Conservation (phyloP, 2,329 filamentous ascomycete species). For the Sporothrix sp. region DNA sequence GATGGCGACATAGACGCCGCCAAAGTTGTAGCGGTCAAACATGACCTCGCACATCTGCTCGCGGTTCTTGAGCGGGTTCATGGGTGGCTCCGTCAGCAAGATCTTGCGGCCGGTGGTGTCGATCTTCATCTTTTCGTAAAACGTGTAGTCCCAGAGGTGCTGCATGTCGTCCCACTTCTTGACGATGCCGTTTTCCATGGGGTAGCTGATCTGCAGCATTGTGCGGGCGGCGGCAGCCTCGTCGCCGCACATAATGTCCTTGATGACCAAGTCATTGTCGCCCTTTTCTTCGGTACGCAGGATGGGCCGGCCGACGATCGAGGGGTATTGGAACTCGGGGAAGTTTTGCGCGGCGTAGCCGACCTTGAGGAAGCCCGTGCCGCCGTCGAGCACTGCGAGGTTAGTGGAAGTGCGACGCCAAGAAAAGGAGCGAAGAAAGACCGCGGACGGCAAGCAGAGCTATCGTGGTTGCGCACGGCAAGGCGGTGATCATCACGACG, state of each 20-base stretch:
- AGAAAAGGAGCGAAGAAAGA: constrained; percentile 15
- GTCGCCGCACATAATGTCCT: constrained; percentile 99
- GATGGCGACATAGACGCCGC: constrained; percentile 94
- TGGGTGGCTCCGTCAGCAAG: constrained; percentile 62
- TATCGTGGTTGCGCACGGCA: background rate
- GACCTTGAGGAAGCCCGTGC: constrained; percentile 98
- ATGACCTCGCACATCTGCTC: constrained; percentile 99
- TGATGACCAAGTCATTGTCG: constrained; percentile 56
- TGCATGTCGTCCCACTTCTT: constrained; percentile 99
- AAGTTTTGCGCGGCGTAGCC: constrained; percentile 99
- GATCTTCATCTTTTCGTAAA: constrained; percentile 92
- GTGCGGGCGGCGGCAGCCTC: constrained; percentile 91
- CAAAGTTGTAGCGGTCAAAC: constrained; percentile 95
- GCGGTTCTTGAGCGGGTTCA: constrained; percentile 94
- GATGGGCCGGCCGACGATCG: constrained; percentile 95
- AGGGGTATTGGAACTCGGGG: constrained; percentile 96
- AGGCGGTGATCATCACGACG: background rate
- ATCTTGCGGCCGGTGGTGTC: constrained; percentile 92
- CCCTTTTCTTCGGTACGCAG: constrained; percentile 84
- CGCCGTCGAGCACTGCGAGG: constrained; percentile 85
- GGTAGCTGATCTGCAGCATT: constrained; percentile 97
- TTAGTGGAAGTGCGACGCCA: constrained; percentile 17
- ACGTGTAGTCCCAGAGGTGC: constrained; percentile 98
- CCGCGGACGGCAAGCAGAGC: no score
- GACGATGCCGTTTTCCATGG: constrained; percentile 99